Evolutionary conservation across 1,284 basidiomycete species (phyloP).

Genomic region (Exobasidium cylindrosporum): DNA sequence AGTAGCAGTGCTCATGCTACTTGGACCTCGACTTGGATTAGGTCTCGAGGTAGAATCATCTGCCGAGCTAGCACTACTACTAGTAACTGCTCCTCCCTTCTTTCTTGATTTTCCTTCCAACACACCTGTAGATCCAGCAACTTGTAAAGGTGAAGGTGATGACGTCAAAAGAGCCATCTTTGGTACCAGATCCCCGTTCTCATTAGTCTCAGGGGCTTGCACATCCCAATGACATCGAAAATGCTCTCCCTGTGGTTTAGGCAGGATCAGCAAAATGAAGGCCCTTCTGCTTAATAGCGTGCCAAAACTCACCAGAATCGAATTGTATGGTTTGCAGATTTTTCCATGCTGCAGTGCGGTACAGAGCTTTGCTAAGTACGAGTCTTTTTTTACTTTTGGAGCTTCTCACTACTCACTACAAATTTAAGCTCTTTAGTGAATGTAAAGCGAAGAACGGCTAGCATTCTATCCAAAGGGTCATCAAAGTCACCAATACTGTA

Average conservation of each 20-base stretch:
- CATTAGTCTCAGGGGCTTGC: constrained; percentile 26
- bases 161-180: constrained; percentile 2
- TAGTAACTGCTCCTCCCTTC: not conserved
- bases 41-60: not conserved
- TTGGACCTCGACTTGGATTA: not conserved
- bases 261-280: too few relatives aligned
- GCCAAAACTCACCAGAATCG: too few relatives aligned
- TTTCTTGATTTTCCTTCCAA: constrained; percentile 16
- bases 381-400: not conserved
- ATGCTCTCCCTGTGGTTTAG: constrained; percentile 37
- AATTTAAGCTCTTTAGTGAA: constrained; percentile 93
- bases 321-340: constrained; percentile 83
- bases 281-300: too few relatives aligned
- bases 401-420: constrained; percentile 59
- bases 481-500: constrained; percentile 81
- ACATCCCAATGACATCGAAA: constrained; percentile 54
- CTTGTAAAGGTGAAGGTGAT: constrained; percentile 17
- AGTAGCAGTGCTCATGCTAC: not conserved
- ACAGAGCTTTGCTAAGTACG: not conserved
- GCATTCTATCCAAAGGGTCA: constrained; percentile 86
- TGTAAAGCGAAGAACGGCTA: constrained; percentile 80
- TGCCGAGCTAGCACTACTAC: not conserved
- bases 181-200: constrained; percentile 31
- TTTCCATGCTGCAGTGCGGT: too few relatives aligned
- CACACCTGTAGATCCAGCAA: not conserved